phyloP scores from a whole-genome alignment of 106 monocot species.

The Triglochin maritima region DNA sequence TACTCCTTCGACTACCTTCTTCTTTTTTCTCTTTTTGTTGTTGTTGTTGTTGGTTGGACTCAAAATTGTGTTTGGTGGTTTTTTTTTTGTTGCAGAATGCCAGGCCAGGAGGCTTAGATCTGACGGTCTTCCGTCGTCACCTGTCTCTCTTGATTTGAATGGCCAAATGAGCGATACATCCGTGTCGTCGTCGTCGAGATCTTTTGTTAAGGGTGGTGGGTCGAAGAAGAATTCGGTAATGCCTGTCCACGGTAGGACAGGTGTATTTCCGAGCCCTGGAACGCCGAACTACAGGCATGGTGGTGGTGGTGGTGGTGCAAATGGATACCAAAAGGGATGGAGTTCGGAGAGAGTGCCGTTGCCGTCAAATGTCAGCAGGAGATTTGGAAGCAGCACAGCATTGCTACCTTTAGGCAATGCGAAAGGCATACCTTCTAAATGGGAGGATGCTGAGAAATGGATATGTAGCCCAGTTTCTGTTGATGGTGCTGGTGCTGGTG shows the following conservation, averaged over 20 bases:
- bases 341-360: conserved; percentile 21
- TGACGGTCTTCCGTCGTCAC: conserved; percentile 11
- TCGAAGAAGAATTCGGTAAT: neutral
- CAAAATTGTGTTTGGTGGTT: neutral
- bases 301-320: neutral
- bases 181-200: conserved; percentile 33
- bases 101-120: conserved; percentile 36
- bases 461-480: conserved; percentile 65
- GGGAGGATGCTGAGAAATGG: conserved; percentile 98
- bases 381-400: conserved; percentile 16
- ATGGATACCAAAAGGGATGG: conserved; percentile 8
- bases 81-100: conserved; percentile 27
- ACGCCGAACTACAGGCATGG: conserved; percentile 47
- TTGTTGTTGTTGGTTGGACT: neutral
- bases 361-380: conserved; percentile 17
- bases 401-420: conserved; percentile 53
- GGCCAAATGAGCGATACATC: conserved; percentile 15
- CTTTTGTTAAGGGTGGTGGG: conserved; percentile 9
- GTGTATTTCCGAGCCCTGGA: conserved; percentile 47
- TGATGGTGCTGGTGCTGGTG: conserved; percentile 31
- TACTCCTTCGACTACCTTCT: conserved; percentile 9
- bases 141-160: conserved; percentile 38
- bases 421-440: conserved; percentile 68
- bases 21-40: neutral
- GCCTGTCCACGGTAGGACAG: conserved; percentile 27